phyloP scores from a whole-genome alignment of 2,329 filamentous ascomycete genomes.

The Penicillium olsonii region DNA sequence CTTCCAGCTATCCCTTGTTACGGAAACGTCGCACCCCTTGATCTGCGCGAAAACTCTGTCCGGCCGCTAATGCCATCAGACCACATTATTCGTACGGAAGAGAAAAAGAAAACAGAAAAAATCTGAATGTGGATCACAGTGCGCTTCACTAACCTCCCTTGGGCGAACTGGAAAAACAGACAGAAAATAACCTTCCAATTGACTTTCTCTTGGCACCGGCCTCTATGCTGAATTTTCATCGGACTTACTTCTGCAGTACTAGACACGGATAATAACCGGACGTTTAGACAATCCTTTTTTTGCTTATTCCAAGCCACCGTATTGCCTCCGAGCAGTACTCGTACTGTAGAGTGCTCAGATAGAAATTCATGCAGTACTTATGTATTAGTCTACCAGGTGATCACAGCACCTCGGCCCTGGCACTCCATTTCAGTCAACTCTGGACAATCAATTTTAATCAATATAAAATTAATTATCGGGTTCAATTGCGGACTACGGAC shows the following conservation, averaged over 20 bases:
- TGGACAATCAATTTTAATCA: not conserved
- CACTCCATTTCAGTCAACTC: too few species aligned
- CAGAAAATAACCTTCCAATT: conserved; percentile 1
- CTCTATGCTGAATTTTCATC: not conserved
- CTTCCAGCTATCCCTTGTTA: conserved; percentile 12
- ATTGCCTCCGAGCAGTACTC: too few species aligned
- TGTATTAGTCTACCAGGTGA: too few species aligned
- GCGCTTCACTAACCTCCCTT: not conserved
- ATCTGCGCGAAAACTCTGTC: conserved; percentile 18
- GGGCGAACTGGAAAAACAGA: not conserved
- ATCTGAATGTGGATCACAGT: not conserved
- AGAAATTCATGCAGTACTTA: not conserved
- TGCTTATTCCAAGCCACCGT: too few species aligned
- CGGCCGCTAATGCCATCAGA: conserved; percentile 5
- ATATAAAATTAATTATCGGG: too few species aligned
- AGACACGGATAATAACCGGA: not conserved
- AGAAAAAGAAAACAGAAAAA: not conserved
- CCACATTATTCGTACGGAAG: not conserved
- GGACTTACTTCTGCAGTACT: not conserved
- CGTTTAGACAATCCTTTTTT: too few species aligned
- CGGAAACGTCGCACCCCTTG: conserved; percentile 17
- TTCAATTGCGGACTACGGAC: too few species aligned
- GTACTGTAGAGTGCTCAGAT: too few species aligned
- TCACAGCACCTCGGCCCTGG: too few species aligned
- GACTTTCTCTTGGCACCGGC: not conserved